These are phyloP conservation scores for Solanum chmielewskii DNA, from an alignment of 257 asterid genomes.

Conservation along the genomic window DNA sequence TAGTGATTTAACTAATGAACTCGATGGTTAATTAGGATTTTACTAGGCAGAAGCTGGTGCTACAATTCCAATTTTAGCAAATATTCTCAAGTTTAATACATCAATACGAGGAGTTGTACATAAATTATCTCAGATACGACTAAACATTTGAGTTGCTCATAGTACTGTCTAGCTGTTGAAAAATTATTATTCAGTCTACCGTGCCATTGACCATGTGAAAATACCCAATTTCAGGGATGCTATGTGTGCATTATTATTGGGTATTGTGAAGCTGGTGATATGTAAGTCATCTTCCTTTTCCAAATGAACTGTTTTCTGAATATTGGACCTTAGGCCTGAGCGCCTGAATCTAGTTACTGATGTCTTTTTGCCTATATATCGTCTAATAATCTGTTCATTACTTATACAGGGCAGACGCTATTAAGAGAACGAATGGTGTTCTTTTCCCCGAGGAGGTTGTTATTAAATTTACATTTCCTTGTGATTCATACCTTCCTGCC, in stretches of 20 bases:
- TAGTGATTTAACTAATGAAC: neutral
- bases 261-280: slow-evolving; percentile 98
- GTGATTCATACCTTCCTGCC: neutral
- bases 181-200: neutral
- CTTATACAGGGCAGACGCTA: slow-evolving; percentile 75
- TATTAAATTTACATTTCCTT: neutral
- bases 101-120: neutral
- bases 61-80: neutral
- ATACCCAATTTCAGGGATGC: slow-evolving; percentile 63
- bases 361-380: neutral
- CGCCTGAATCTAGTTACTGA: neutral
- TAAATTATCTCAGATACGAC: neutral
- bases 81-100: neutral
- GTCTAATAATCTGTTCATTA: slow-evolving; percentile 4
- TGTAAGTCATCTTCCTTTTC: slow-evolving; percentile 48
- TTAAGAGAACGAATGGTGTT: slow-evolving; percentile 72
- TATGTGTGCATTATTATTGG: slow-evolving; percentile 96
- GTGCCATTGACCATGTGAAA: slow-evolving; percentile 1
- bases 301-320: neutral
- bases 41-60: neutral
- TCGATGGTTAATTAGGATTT: neutral
- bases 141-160: neutral
- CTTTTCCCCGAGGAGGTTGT: slow-evolving; percentile 90
- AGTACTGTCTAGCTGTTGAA: neutral
- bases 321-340: neutral